phyloP scores from a whole-genome alignment of 1,284 basidiomycete species.

The Marasmius sp. region DNA sequence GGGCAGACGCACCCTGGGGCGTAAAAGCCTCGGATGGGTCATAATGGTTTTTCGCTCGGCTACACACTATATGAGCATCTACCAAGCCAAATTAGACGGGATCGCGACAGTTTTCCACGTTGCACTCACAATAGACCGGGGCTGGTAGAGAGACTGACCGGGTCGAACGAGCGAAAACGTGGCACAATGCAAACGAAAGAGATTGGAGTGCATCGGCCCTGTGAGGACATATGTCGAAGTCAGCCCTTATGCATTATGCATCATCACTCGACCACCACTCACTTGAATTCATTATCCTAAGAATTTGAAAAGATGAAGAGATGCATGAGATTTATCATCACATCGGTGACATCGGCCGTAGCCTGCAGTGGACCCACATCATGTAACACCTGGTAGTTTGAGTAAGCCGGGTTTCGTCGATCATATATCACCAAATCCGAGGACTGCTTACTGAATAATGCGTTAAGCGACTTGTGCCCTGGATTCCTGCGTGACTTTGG shows the following conservation, averaged over 20 bases:
- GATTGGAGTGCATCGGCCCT: neutral
- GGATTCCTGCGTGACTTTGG: constrained; percentile 27
- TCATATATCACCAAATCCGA: neutral
- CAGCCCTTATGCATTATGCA: neutral
- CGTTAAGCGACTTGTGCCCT: constrained; percentile 43
- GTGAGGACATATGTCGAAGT: neutral
- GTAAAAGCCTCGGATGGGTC: constrained; percentile 27
- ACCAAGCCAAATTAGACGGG: neutral
- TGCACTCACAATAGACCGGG: neutral
- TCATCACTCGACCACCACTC: neutral
- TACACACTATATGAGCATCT: constrained; percentile 55
- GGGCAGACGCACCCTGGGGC: neutral
- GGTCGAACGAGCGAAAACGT: neutral
- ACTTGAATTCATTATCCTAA: neutral
- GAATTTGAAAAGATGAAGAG: neutral
- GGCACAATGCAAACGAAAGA: neutral
- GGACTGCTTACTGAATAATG: constrained; percentile 40
- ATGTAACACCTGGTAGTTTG: neutral
- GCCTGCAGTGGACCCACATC: neutral
- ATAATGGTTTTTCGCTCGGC: constrained; percentile 51
- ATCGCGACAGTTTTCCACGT: neutral
- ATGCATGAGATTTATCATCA: neutral
- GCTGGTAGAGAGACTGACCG: constrained; percentile 1
- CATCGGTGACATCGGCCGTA: neutral
- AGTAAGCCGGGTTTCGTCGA: neutral